Base-by-base conservation (phyloP, 495 filamentous ascomycete species). In the Podospora pseudocomata region DNA sequence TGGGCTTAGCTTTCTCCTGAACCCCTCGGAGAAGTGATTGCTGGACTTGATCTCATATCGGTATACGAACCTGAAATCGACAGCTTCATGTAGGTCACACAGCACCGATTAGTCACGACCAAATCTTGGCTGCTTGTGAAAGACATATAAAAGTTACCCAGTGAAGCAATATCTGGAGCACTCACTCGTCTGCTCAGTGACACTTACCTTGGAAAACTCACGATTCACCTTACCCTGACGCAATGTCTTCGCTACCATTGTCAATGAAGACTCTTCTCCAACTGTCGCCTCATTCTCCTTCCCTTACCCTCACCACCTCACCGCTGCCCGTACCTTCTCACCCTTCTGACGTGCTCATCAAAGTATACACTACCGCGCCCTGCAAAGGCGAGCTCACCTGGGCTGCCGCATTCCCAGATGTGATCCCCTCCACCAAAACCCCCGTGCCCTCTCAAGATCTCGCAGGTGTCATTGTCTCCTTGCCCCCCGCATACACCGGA, bases 311-410 rank as follows among this genome's bases (percentile, higher is more conserved):
- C 54, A 68, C 67, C 57, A 71, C 69, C 9, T 65, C 70, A 4
- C 76, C 80, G 6, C 3, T 75, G 6, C 75, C 79, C 28, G 69
- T 30, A 3, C 75, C 75, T 4, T 19, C 70, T 32, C 72, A 65
- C 71, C 79, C 71, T 71, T 77, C 67, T 75, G 83, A 89, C 69
- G 87, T 89, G 67, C 81, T 90, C 5, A 82, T 91, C 73, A 85
- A 85, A 65, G 83, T 89, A 16, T 78, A 82, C 57, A 80, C 87
- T 11, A 82, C 84, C 20, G 82, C 86, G 20, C 84, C 87, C 56
- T 88, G 81, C 67, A 79, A 84, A 61, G 84, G 87, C 60, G 88
- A 89, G 70, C 79, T 89, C 16, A 68, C 75, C 18, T 83, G 81
- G 77, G 78, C 73, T 19, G 70, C 78, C 34, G 77, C 81, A 64